Conservation (phyloP, 139 green algal genomes). For the Chlamydomonas sphaeroides region DNA sequence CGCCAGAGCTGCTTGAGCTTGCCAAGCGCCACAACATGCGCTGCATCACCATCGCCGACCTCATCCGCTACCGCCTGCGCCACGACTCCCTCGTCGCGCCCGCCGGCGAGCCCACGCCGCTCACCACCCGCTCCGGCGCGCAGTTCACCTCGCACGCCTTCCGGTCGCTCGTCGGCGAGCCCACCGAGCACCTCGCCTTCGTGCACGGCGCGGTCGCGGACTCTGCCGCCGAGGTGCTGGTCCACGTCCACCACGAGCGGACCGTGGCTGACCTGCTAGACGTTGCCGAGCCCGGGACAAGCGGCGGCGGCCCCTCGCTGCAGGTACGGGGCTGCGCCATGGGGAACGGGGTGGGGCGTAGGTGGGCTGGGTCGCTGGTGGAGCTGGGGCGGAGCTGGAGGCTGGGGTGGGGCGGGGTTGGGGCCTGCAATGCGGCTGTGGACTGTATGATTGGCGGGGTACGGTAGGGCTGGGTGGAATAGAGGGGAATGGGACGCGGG, state of each 20-base stretch:
- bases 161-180: constrained; percentile 61
- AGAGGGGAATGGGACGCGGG: no score
- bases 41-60: constrained; percentile 93
- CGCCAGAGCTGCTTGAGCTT: constrained; percentile 86
- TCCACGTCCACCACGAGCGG: constrained; percentile 38
- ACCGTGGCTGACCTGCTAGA: constrained; percentile 33
- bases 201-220: constrained; percentile 56
- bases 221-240: constrained; percentile 1
- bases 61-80: constrained; percentile 79
- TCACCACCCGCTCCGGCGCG: constrained; percentile 47
- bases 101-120: constrained; percentile 14
- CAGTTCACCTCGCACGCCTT: constrained; percentile 61
- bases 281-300: constrained; percentile 13
- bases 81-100: constrained; percentile 42
- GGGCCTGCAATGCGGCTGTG: no score
- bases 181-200: constrained; percentile 71
- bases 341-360: no score
- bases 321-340: constrained; percentile 60
- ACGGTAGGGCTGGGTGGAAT: no score
- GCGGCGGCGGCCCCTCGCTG: constrained; percentile 44
- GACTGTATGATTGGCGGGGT: no score
- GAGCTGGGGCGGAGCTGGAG: no score
- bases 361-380: no score
- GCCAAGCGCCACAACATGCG: constrained; percentile 80
- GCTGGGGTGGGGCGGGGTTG: no score